Percentiles rank a stretch among this genome's conserved stretches.
phyloP scores from a whole-genome alignment of 2,329 filamentous ascomycete species.

The Aspergillus jensenii region DNA sequence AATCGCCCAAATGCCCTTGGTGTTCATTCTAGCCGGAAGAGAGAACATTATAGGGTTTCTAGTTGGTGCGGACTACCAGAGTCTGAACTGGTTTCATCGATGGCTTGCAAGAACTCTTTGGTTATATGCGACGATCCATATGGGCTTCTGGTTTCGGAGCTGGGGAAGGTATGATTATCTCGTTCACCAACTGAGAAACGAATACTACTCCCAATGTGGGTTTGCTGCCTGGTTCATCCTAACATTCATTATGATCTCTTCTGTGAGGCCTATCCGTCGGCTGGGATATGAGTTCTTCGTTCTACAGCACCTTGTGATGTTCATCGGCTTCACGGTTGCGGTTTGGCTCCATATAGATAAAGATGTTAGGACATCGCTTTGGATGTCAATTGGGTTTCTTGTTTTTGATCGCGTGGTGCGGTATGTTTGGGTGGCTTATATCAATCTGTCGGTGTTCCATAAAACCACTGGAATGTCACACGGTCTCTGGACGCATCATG shows the following conservation, averaged over 20 bases:
- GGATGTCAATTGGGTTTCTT: slow-evolving; percentile 49
- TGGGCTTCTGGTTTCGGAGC: slow-evolving; percentile 54
- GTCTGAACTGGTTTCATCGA: slow-evolving; percentile 54
- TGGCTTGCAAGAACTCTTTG: slow-evolving; percentile 54
- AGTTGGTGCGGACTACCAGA: slow-evolving; percentile 50
- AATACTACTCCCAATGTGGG: slow-evolving; percentile 51
- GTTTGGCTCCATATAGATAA: slow-evolving; percentile 50
- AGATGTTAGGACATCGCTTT: slow-evolving; percentile 46
- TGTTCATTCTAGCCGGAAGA: slow-evolving; percentile 57
- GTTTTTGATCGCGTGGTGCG: slow-evolving; percentile 46
- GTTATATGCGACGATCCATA: slow-evolving; percentile 54
- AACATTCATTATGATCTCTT: slow-evolving; percentile 53
- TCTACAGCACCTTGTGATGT: slow-evolving; percentile 54
- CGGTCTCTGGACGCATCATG: slow-evolving; percentile 41
- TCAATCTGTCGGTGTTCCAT: slow-evolving; percentile 46
- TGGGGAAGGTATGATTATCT: slow-evolving; percentile 56
- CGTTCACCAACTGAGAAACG: slow-evolving; percentile 46
- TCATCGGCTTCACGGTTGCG: slow-evolving; percentile 48
- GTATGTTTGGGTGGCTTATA: slow-evolving; percentile 35
- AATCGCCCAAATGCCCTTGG: slow-evolving; percentile 55
- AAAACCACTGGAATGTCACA: slow-evolving; percentile 8
- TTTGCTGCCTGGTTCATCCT: slow-evolving; percentile 54
- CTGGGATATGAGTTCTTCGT: slow-evolving; percentile 57
- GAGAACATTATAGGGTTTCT: slow-evolving; percentile 54
- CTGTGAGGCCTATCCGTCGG: slow-evolving; percentile 50